Conservation (phyloP, 2,329 filamentous ascomycete genomes). For the Arthrobotrys entomopaga region DNA sequence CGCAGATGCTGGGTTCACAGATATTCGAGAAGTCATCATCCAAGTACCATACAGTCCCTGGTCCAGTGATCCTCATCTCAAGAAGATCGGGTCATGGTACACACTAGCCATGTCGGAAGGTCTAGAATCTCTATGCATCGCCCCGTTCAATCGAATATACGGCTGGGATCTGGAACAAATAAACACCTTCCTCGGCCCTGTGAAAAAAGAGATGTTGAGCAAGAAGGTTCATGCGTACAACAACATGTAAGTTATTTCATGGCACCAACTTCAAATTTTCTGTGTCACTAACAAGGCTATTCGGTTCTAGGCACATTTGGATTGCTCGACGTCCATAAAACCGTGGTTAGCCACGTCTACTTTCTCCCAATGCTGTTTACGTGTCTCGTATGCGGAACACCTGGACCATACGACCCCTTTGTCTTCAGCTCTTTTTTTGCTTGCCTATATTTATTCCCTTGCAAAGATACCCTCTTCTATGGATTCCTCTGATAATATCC, state of each 20-base stretch:
- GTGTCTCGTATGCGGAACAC: constrained; percentile 16
- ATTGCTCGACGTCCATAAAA: constrained; percentile 59
- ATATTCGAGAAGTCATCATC: constrained; percentile 77
- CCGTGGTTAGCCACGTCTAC: neutral
- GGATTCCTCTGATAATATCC: constrained; percentile 50
- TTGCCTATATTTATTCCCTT: constrained; percentile 43
- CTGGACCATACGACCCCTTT: constrained; percentile 12
- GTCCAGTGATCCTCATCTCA: constrained; percentile 72
- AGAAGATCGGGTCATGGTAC: constrained; percentile 82
- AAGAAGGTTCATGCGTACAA: constrained; percentile 78
- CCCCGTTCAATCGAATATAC: constrained; percentile 75
- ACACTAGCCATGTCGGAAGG: constrained; percentile 79
- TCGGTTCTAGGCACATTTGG: constrained; percentile 59
- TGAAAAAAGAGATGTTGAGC: constrained; percentile 75
- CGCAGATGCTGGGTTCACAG: constrained; percentile 77
- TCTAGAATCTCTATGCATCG: constrained; percentile 77
- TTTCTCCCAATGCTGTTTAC: no score
- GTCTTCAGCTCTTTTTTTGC: constrained; percentile 31
- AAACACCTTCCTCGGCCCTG: constrained; percentile 70
- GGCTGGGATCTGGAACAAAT: constrained; percentile 73
- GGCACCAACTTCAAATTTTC: neutral
- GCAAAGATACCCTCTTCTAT: constrained; percentile 51
- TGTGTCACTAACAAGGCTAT: constrained; percentile 29
- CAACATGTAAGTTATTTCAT: constrained; percentile 72
- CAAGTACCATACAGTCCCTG: constrained; percentile 79